phyloP scores from a whole-genome alignment of 2,329 filamentous ascomycete species.

The Anisogramma anomala region DNA sequence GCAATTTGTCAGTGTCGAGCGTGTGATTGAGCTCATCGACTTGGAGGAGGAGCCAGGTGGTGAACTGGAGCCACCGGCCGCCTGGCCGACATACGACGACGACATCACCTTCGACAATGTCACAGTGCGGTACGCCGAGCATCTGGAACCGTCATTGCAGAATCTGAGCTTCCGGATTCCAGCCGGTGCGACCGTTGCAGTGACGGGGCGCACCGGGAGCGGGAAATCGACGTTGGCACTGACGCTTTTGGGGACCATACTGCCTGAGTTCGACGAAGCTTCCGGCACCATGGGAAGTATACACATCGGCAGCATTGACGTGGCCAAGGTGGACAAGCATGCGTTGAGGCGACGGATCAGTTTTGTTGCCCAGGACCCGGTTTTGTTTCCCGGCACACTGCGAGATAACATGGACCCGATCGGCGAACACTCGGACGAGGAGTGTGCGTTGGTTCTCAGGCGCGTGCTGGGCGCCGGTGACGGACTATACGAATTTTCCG shows the following conservation, averaged over 20 bases:
- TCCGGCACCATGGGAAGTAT: conserved; percentile 32
- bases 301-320: conserved; percentile 41
- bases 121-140: conserved; percentile 67
- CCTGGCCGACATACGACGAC: conserved; percentile 63
- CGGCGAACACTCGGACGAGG: conserved; percentile 40
- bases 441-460: conserved; percentile 40
- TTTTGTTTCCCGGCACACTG: conserved; percentile 47
- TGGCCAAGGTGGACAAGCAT: conserved; percentile 42
- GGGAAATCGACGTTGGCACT: conserved; percentile 71
- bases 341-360: conserved; percentile 45
- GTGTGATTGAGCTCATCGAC: conserved; percentile 69
- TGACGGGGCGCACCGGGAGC: conserved; percentile 75
- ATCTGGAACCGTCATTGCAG: conserved; percentile 60
- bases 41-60: conserved; percentile 66
- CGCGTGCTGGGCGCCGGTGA: conserved; percentile 43
- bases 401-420: conserved; percentile 60
- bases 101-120: conserved; percentile 67
- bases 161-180: conserved; percentile 63
- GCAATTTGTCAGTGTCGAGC: conserved; percentile 83
- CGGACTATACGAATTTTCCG: conserved; percentile 2
- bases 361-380: conserved; percentile 54
- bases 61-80: conserved; percentile 54
- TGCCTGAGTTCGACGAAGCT: conserved; percentile 27
- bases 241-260: conserved; percentile 44
- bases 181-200: conserved; percentile 46